Evolutionary conservation across 257 asterid genomes (phyloP).

Genomic region (Echium plantagineum): DNA sequence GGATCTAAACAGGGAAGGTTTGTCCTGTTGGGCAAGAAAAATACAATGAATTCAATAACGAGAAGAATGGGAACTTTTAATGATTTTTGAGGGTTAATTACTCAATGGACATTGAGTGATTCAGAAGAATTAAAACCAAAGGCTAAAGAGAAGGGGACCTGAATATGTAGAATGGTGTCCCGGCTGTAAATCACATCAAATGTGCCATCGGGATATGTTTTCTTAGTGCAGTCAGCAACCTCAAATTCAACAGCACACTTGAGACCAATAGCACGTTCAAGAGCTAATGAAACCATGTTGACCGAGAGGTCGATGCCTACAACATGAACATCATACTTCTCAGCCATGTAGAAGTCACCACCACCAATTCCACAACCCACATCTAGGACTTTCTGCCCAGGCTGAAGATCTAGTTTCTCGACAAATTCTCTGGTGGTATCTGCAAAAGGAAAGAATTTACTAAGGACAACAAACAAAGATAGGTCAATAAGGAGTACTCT

Average conservation of each 20-base stretch:
- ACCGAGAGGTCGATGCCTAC: conserved; percentile 87
- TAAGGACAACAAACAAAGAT: conserved; percentile 2
- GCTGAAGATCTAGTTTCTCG: conserved; percentile 58
- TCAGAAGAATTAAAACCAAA: neutral
- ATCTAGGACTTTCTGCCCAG: conserved; percentile 87
- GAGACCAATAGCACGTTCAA: conserved; percentile 85
- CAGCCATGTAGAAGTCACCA: conserved; percentile 96
- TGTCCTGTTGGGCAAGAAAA: conserved; percentile 49
- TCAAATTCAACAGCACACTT: conserved; percentile 85
- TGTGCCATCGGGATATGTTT: conserved; percentile 60
- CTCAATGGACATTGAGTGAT: neutral
- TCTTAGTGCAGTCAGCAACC: conserved; percentile 96
- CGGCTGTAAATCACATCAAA: conserved; percentile 93
- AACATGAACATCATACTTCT: conserved; percentile 75
- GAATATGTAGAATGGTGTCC: conserved; percentile 93
- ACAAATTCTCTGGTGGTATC: conserved; percentile 90
- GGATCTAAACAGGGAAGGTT: conserved; percentile 77
- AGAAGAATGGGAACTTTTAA: too few species aligned
- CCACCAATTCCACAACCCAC: conserved; percentile 99
- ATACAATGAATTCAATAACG: neutral
- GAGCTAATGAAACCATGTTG: conserved; percentile 93
- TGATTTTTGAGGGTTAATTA: too few species aligned
- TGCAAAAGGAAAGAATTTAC: conserved; percentile 25
- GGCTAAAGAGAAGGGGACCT: conserved; percentile 26
- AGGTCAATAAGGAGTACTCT: neutral